phyloP scores from a whole-genome alignment of 768 basidiomycete species.

The Mycena kentingensis region DNA sequence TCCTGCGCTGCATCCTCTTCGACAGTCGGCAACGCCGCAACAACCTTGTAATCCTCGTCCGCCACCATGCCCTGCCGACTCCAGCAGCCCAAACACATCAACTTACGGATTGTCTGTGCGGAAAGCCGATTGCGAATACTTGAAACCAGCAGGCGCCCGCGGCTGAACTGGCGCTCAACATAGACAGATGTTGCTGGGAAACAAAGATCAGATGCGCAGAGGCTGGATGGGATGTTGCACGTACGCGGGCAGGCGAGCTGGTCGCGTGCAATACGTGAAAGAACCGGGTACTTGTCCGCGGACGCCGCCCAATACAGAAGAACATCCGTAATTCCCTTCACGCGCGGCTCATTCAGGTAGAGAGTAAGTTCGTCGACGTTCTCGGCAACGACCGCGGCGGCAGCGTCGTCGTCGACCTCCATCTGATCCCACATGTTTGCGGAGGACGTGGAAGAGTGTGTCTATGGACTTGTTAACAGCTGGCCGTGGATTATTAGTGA shows the following conservation, averaged over 20 bases:
- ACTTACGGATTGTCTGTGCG: constrained; percentile 21
- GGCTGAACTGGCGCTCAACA: constrained; percentile 32
- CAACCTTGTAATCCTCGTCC: constrained; percentile 25
- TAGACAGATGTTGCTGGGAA: constrained; percentile 32
- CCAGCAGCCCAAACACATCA: constrained; percentile 31
- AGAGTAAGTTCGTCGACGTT: background rate
- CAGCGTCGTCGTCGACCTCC: background rate
- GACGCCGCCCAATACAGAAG: background rate
- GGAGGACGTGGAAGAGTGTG: background rate
- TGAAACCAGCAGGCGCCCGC: constrained; percentile 30
- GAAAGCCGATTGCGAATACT: constrained; percentile 29
- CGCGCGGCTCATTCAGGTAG: background rate
- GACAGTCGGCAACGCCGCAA: too few relatives aligned
- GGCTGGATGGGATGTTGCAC: too few relatives aligned
- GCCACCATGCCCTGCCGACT: constrained; percentile 24
- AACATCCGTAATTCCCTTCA: background rate
- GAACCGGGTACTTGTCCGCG: background rate
- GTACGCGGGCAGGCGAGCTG: too few relatives aligned
- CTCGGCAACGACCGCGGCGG: background rate
- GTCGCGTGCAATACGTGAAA: background rate
- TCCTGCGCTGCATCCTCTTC: too few relatives aligned
- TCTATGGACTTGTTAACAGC: background rate
- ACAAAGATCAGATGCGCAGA: background rate
- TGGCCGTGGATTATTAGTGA: too few relatives aligned
- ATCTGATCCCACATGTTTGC: background rate